Conservation (phyloP, 345 rosid species). For the Gossypium turneri region DNA sequence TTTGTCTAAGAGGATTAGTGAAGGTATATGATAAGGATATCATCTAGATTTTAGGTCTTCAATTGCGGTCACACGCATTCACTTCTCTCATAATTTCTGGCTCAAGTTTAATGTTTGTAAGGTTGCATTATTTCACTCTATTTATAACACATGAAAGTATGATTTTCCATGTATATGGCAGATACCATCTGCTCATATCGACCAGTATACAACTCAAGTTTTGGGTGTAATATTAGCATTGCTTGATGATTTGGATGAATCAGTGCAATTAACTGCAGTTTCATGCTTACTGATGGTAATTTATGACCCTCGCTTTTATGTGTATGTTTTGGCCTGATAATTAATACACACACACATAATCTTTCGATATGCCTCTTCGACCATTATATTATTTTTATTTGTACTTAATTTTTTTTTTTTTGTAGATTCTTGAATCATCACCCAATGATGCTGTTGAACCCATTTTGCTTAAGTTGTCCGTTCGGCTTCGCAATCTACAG, state of each 20-base stretch:
- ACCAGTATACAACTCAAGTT: slow-evolving; percentile 74
- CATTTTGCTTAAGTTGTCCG: slow-evolving; percentile 70
- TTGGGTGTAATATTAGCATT: slow-evolving; percentile 77
- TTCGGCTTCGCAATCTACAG: slow-evolving; percentile 89
- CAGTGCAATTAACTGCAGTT: slow-evolving; percentile 88
- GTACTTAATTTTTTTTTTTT: neutral
- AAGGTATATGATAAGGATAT: slow-evolving; percentile 44
- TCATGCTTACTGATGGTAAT: slow-evolving; percentile 78
- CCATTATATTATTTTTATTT: neutral
- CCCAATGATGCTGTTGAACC: slow-evolving; percentile 85
- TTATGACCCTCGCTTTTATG: neutral
- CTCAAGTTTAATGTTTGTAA: neutral
- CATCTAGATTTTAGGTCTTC: slow-evolving; percentile 4
- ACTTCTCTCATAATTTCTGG: neutral
- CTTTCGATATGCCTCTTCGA: slow-evolving; percentile 7
- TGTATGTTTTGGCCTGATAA: neutral
- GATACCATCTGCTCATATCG: slow-evolving; percentile 79
- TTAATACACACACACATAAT: neutral
- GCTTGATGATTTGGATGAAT: slow-evolving; percentile 84
- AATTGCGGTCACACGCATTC: neutral
- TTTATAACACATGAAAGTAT: neutral
- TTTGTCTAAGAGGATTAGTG: slow-evolving; percentile 89
- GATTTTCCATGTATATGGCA: slow-evolving; percentile 26
- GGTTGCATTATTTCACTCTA: neutral
- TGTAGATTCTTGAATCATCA: slow-evolving; percentile 76